A percentile compares a stretch with the other conserved stretches of the same genome.
Evolutionary conservation across 495 filamentous ascomycete species (phyloP).

Genomic region (Clohesyomyces aquaticus): DNA sequence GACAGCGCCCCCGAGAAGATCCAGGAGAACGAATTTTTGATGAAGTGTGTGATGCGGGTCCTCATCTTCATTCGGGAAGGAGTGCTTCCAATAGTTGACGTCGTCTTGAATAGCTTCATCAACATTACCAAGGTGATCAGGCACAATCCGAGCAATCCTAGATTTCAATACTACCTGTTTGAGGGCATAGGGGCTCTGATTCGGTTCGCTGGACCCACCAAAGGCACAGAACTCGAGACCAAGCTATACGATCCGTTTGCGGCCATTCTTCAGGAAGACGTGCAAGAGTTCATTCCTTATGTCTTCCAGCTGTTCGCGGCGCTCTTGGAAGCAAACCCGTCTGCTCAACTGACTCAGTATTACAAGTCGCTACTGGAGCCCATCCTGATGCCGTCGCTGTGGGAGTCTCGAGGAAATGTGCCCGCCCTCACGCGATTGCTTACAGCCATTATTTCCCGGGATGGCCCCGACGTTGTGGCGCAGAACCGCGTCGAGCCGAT

Average conservation of each 20-base stretch:
- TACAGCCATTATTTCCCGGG: constrained; percentile 79
- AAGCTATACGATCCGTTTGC: constrained; percentile 78
- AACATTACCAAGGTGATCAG: constrained; percentile 86
- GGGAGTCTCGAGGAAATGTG: constrained; percentile 90
- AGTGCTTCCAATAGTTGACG: constrained; percentile 68
- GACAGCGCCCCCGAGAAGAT: constrained; percentile 84
- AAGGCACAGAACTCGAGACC: constrained; percentile 73
- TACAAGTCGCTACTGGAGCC: constrained; percentile 76
- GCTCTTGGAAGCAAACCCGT: constrained; percentile 79
- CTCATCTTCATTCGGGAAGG: constrained; percentile 87
- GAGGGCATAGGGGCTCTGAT: constrained; percentile 96
- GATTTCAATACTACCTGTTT: constrained; percentile 98
- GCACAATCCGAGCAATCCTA: constrained; percentile 92
- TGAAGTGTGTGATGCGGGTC: constrained; percentile 97
- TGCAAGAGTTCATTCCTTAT: constrained; percentile 93
- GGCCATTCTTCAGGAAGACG: constrained; percentile 72
- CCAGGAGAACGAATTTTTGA: constrained; percentile 98
- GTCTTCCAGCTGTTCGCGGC: constrained; percentile 94
- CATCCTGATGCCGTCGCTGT: constrained; percentile 74
- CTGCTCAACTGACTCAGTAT: constrained; percentile 70
- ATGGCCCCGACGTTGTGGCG: constrained; percentile 67
- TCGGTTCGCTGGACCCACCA: constrained; percentile 69
- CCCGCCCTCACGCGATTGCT: constrained; percentile 86
- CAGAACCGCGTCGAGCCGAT: constrained; percentile 79
- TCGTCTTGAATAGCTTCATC: constrained; percentile 74